Conservation (phyloP, 495 filamentous ascomycete species). For the Aspergillus hancockii region DNA sequence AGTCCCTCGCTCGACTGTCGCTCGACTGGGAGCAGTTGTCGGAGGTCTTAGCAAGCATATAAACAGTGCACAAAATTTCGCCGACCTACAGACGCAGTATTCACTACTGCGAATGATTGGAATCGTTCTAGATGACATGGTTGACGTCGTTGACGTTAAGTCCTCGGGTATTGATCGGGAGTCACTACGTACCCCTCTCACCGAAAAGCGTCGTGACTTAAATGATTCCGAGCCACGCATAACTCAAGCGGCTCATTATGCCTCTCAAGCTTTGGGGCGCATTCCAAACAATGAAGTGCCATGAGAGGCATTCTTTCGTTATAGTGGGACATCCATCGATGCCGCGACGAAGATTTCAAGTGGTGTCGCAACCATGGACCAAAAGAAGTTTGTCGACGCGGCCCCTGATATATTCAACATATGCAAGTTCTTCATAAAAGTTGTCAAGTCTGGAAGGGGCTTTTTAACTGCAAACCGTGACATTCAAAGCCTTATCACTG, state of each 20-base stretch:
- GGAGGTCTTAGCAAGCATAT: neutral
- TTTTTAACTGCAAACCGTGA: too few relatives aligned
- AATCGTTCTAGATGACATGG: slow-evolving; percentile 1
- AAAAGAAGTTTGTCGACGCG: slow-evolving; percentile 13
- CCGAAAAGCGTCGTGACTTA: neutral
- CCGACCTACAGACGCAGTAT: neutral
- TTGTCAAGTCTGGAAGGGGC: neutral
- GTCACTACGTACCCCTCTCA: neutral
- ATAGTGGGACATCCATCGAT: neutral
- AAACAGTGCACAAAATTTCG: neutral
- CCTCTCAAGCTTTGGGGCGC: slow-evolving; percentile 10
- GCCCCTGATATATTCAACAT: slow-evolving; percentile 11
- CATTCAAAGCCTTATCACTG: neutral
- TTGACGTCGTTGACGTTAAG: slow-evolving; percentile 7
- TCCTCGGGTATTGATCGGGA: neutral
- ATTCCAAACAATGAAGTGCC: slow-evolving; percentile 13
- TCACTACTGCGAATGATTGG: neutral
- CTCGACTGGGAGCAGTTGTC: neutral
- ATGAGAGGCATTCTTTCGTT: slow-evolving; percentile 3
- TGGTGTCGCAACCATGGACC: slow-evolving; percentile 15
- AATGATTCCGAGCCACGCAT: slow-evolving; percentile 13
- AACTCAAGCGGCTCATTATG: slow-evolving; percentile 18
- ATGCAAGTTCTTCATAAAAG: slow-evolving; percentile 3
- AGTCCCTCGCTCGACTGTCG: neutral
- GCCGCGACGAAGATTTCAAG: slow-evolving; percentile 8